Evolutionary conservation across 805 yeast species (phyloP), one percentile per base, ranked within the genome.

Genomic region (Candida xyloterini): DNA sequence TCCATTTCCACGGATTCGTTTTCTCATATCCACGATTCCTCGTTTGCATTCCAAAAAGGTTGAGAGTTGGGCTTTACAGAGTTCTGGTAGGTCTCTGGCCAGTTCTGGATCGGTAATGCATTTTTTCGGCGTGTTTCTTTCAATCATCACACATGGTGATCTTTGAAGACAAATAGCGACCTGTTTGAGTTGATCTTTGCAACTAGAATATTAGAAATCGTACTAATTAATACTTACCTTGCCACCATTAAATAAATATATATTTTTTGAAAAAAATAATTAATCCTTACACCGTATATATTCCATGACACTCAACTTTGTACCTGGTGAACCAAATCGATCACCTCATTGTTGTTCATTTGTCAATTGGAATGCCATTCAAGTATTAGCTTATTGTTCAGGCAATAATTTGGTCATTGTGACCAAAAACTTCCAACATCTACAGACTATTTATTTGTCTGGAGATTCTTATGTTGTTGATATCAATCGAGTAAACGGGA

Each of bases 101-200:
- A 91, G 72, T 46, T 82, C 82, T 1, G 95, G 95, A 47, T 90
- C 72, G 27, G 84, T 83, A 15, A 90, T 63, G 57, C 99, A 91
- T 43, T 88, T 81, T 46, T 87, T 82, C 3, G 98, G 98, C 2
- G 86, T 86, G 63, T 93, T 74, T 49, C 99, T 73, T 46, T 93
- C 86, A 15, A 91, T 74, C 67, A 91, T 72, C 35, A 91, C 99
- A 63, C 99, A 91, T 11, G 98, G 98, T 5, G 97, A 89, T 56
- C 97, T 76, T 62, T 91, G 99, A 34, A 91, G 73, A 60, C 99
- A 91, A 15, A 91, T 81, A 8, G 98, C 98, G 42, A 93, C 86
- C n/a, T 95, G 96, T 53, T 78, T 88, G 56, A 90, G 78, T 59
- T 91, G 95, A 63, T 91, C 99, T 56, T 85, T 83, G 62, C 99